Base-by-base conservation (phyloP, 2,329 filamentous ascomycete species). In the Xylaria sp. region DNA sequence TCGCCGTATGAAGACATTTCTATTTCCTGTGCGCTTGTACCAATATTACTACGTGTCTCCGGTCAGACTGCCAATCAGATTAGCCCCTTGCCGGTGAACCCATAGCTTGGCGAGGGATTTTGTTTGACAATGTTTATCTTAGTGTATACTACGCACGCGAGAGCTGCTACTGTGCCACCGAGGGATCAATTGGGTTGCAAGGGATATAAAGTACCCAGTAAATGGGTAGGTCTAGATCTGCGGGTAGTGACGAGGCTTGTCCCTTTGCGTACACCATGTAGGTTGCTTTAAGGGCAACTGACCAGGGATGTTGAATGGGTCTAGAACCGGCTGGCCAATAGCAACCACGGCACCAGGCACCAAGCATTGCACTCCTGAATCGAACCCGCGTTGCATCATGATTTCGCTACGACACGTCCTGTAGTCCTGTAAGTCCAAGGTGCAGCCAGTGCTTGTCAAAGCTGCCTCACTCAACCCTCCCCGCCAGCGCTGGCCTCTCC, bases 361-460 rank as follows among this genome's bases (percentile, higher is more conserved):
- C 10, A 36, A 50, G 27, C 17, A 22, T 47, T 38, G 56, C 17
- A 51, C 55, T 51, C 60, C 56, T 64, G 44, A 65, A 39, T 58
- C 11, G 44, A 65, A 33, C 50, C 10, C 45, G 55, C 29, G 61
- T 61, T 67, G 57, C 66, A 68, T 68, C 66, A 65, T 68, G 51
- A 65, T 67, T 54, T 65, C 61, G 57, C 58, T 56, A 27, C 39
- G n/a, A n/a, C n/a, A n/a, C n/a, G n/a, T n/a, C n/a, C n/a, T n/a
- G n/a, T n/a, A n/a, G n/a, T n/a, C n/a, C n/a, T n/a, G n/a, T 25
- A 22, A 42, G 39, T 44, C 31, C 15, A 31, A 11, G 53, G 25
- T 61, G 33, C 45, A 51, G 9, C n/a, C 22, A 51, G 15, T 33
- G 49, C 31, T 29, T 38, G n/a, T 42, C 53, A n/a, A n/a, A n/a